phyloP scores from a whole-genome alignment of 2,329 filamentous ascomycete species.

The Paecilomyces fulvus region DNA sequence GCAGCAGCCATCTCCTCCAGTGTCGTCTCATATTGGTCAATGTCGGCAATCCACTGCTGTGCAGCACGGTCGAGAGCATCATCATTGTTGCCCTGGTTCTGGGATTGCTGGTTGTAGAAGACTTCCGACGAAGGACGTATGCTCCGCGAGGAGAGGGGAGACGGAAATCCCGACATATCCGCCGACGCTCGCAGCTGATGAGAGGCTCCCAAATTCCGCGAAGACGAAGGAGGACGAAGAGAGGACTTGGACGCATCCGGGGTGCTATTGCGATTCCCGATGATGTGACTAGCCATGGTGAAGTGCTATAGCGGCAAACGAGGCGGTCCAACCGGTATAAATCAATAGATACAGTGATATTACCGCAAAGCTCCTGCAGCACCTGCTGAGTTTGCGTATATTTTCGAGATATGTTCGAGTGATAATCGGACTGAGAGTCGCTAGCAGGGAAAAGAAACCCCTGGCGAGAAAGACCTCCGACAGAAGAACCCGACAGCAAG shows the following conservation, averaged over 20 bases:
- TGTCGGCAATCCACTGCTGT: slow-evolving; percentile 98
- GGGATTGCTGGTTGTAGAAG: slow-evolving; percentile 68
- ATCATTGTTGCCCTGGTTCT: slow-evolving; percentile 60
- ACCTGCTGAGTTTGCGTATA: slow-evolving; percentile 56
- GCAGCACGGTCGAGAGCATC: slow-evolving; percentile 89
- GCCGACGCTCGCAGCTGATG: slow-evolving; percentile 90
- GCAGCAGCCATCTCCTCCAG: slow-evolving; percentile 98
- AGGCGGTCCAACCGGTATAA: neutral
- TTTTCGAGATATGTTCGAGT: neutral
- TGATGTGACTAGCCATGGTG: slow-evolving; percentile 54
- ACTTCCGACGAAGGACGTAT: slow-evolving; percentile 94
- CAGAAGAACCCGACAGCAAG: slow-evolving; percentile 19
- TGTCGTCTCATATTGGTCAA: slow-evolving; percentile 98
- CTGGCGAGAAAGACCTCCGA: slow-evolving; percentile 13
- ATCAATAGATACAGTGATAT: slow-evolving; percentile 28
- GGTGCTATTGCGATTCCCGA: slow-evolving; percentile 91
- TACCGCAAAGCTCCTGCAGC: slow-evolving; percentile 61
- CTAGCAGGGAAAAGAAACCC: slow-evolving; percentile 6
- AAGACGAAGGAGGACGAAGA: slow-evolving; percentile 75
- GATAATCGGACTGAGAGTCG: slow-evolving; percentile 7
- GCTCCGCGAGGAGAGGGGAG: slow-evolving; percentile 60
- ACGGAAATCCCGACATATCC: slow-evolving; percentile 82
- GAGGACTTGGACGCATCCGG: slow-evolving; percentile 79
- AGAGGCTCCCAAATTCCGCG: slow-evolving; percentile 66
- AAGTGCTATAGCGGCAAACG: slow-evolving; percentile 1